These are phyloP conservation scores for Xylariaceae sp. DNA, from an alignment of 2,329 filamentous ascomycete genomes.

Conservation along the genomic window DNA sequence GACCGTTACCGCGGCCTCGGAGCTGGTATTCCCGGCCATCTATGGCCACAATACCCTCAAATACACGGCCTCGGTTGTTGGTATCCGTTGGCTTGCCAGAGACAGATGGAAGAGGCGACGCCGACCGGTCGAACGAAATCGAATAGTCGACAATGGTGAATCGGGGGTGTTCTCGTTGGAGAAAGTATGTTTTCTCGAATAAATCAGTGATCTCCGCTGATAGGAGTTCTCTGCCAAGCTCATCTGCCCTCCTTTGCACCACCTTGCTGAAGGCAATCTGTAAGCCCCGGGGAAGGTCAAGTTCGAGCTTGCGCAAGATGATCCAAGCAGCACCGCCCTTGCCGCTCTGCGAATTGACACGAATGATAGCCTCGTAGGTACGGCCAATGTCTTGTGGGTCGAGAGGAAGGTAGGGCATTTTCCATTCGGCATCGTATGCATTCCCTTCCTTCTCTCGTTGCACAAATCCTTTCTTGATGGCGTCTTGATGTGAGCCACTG, in stretches of 20 bases:
- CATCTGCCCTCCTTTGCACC: slow-evolving; percentile 81
- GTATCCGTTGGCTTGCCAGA: slow-evolving; percentile 75
- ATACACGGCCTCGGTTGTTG: slow-evolving; percentile 76
- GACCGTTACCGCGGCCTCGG: slow-evolving; percentile 82
- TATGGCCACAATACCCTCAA: slow-evolving; percentile 81
- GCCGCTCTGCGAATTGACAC: slow-evolving; percentile 94
- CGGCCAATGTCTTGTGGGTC: slow-evolving; percentile 92
- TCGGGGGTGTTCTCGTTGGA: slow-evolving; percentile 73
- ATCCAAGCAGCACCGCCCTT: slow-evolving; percentile 96
- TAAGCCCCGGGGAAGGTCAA: slow-evolving; percentile 89
- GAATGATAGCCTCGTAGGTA: slow-evolving; percentile 97
- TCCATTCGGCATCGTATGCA: slow-evolving; percentile 70
- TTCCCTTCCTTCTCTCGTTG: slow-evolving; percentile 63
- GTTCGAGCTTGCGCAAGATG: slow-evolving; percentile 82
- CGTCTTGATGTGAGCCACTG: slow-evolving; percentile 90
- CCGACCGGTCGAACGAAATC: slow-evolving; percentile 81
- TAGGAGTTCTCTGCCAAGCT: slow-evolving; percentile 79
- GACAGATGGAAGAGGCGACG: slow-evolving; percentile 69
- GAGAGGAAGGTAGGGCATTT: slow-evolving; percentile 88
- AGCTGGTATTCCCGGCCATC: slow-evolving; percentile 80
- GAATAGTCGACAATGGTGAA: slow-evolving; percentile 91
- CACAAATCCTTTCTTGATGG: slow-evolving; percentile 91
- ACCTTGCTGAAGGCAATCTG: slow-evolving; percentile 89
- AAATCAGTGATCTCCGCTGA: slow-evolving; percentile 81
- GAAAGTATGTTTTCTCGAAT: slow-evolving; percentile 88